Evolutionary conservation across 345 rosid genomes (phyloP).

Genomic region (Camelina hispida): DNA sequence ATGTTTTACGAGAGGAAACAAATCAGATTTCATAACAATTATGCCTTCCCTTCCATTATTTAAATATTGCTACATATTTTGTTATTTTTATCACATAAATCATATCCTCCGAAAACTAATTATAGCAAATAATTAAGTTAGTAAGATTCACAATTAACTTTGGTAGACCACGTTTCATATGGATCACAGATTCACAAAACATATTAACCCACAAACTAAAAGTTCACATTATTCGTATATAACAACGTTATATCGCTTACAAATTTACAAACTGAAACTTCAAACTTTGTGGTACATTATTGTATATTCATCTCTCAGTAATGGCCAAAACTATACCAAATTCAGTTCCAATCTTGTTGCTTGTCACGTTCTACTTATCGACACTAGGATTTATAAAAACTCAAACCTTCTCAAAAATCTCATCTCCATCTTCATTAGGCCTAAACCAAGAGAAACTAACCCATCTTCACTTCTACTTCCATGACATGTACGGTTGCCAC

Average conservation of each 20-base stretch:
- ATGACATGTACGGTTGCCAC: conserved; percentile 51
- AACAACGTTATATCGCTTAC: background rate
- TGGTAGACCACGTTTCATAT: background rate
- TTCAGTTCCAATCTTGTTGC: conserved; percentile 2
- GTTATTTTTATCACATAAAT: too few relatives aligned
- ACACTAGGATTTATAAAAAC: conserved; percentile 1
- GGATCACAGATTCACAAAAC: background rate
- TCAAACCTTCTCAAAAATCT: conserved; percentile 31
- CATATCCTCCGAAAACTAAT: too few relatives aligned
- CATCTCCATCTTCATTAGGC: conserved; percentile 39
- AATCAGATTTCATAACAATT: too few relatives aligned
- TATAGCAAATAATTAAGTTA: too few relatives aligned
- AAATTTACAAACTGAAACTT: background rate
- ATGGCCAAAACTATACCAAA: conserved; percentile 1
- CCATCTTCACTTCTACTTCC: conserved; percentile 60
- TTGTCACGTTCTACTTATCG: conserved; percentile 5
- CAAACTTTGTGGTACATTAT: background rate
- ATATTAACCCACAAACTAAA: background rate
- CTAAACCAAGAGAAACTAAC: conserved; percentile 49
- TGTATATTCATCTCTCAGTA: background rate
- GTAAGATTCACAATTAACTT: background rate
- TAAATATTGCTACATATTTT: too few relatives aligned
- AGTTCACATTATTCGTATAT: background rate
- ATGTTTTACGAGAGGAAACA: too few relatives aligned
- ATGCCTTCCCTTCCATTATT: too few relatives aligned